Evolutionary conservation across 2,329 filamentous ascomycete genomes (phyloP), one percentile per base, ranked within the genome.

Genomic region (Huntiella savannae): DNA sequence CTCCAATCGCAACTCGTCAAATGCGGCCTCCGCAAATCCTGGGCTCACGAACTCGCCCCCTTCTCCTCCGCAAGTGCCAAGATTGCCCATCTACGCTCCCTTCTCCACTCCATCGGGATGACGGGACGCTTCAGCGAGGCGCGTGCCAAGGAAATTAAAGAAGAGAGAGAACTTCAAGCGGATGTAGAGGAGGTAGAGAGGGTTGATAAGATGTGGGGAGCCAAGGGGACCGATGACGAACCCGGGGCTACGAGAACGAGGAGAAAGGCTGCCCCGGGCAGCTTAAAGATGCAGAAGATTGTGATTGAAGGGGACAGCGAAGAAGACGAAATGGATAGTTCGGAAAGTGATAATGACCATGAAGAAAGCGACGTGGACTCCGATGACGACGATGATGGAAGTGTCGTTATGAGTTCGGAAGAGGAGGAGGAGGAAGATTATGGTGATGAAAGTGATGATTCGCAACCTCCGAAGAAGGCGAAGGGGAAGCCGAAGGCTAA

Each of bases 1-100:
- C 68, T 96, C 3, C 88, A 96, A 62, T 74, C 77, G 6, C 85
- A 88, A 61, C 71, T 98, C 5, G 64, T 79, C 40, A 94, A 95
- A 61, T 98, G 88, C 56, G 88, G 88, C 28, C 75, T 95, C 47
- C 80, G 85, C 45, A 96, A 95, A 59, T 73, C 95, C 51, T 98
- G 91, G 88, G 74, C 73, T 43, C 77, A 80, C 52, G 85, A 95
- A 61, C 70, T 98, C 22, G 83, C 83, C 59, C 67, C 76, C 46
- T 86, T 74, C 55, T 71, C 70, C 1, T 73, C 78, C 47, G 82
- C 87, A 17, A 58, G 71, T 3, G 83, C 75, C 43, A 95, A 94
- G 66, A 83, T 95, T 51, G 70, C 69, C 45, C 84, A 95, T 58
- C 68, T 98, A 5, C 83, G 76, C 57, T 64, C 64, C 8, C 80